Conservation (phyloP, 768 basidiomycete genomes). For the Coprinopsis strossmayeri region DNA sequence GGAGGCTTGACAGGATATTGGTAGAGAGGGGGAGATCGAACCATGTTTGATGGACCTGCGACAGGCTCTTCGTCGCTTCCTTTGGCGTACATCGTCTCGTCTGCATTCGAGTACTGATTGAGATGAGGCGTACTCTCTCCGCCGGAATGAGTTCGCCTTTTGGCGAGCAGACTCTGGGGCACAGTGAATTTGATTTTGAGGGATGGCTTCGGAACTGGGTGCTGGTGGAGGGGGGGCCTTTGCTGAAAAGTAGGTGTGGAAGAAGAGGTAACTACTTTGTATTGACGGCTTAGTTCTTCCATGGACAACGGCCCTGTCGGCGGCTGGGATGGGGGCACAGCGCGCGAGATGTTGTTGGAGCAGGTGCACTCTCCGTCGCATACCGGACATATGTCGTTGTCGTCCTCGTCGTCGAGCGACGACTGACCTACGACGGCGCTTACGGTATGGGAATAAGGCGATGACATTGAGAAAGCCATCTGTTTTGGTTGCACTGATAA, state of each 20-base stretch:
- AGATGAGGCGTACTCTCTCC: conserved; percentile 2
- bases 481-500: conserved; percentile 32
- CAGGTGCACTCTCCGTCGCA: conserved; percentile 90
- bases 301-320: conserved; percentile 26
- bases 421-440: conserved; percentile 34
- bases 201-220: conserved; percentile 25
- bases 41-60: conserved; percentile 13
- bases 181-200: conserved; percentile 74
- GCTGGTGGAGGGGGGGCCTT: conserved; percentile 18
- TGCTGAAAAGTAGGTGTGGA: conserved; percentile 26
- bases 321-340: conserved; percentile 9
- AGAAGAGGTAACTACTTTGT: conserved; percentile 28
- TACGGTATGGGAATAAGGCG: conserved; percentile 65
- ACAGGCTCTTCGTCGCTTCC: conserved; percentile 28
- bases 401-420: conserved; percentile 58
- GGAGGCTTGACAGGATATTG: conserved; percentile 13
- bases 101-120: conserved; percentile 21
- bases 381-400: conserved; percentile 83
- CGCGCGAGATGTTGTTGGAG: conserved; percentile 35
- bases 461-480: conserved; percentile 58
- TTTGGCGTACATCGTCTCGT: conserved; percentile 33
- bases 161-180: conserved; percentile 45
- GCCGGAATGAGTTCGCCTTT: conserved; percentile 28
- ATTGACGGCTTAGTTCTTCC: conserved; percentile 29
- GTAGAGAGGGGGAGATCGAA: conserved; percentile 14